Evolutionary conservation across 2,329 filamentous ascomycete genomes (phyloP), one percentile per base, ranked within the genome.

Genomic region (Daldinia sp.): DNA sequence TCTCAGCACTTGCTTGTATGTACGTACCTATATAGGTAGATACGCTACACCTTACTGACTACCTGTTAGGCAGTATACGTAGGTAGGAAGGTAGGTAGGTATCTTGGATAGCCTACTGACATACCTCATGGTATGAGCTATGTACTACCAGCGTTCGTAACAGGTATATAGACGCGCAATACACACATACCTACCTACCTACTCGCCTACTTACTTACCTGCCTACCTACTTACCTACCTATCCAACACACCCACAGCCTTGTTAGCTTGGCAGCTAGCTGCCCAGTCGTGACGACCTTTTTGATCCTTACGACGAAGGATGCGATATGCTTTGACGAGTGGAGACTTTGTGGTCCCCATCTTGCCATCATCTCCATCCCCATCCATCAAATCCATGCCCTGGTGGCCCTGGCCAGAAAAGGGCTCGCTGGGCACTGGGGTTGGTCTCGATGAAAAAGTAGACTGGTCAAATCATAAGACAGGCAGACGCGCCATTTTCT

Each of bases 401-500:
- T n/a, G n/a, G n/a, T 25, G 32, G 43, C 57, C 61, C 47, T 45
- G 48, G 13, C 39, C 52, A 45, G n/a, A 51, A 27, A 30, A 23
- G 32, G 35, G 30, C 17, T 37, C 9, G 30, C 47, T 15, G 21
- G 41, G 57, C n/a, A 52, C 50, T 51, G 58, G 47, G 37, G 29
- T 53, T 56, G 52, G 39, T 30, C 35, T 61, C 58, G 58, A 63
- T 64, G 49, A 61, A 50, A 59, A 60, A 59, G 58, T 53, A 51
- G 51, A 55, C 43, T 51, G 21, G 65, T 70, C 72, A 63, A 74
- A 74, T 74, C 68, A 72, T 57, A 68, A 58, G 54, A 60, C 64
- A 68, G 63, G 63, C 67, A 64, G 67, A 73, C 68, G 69, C 68
- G 72, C 71, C 71, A 73, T 73, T 73, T 74, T 71, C 67, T 70